These are phyloP conservation scores for Pseudodiploospora longispora DNA, from an alignment of 2,329 filamentous ascomycete genomes.

Conservation along the genomic window DNA sequence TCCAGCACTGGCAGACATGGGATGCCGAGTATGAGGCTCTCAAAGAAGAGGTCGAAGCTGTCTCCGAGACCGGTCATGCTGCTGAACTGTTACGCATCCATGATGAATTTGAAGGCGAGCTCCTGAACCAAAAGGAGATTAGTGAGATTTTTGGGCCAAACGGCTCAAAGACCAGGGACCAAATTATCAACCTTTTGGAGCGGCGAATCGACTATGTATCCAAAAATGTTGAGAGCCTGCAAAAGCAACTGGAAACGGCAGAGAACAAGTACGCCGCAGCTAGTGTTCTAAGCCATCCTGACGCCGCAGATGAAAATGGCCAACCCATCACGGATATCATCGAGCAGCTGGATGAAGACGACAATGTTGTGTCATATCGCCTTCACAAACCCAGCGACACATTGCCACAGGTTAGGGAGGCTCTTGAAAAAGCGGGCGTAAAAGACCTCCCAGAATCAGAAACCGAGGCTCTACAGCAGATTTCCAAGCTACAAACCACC, in stretches of 20 bases:
- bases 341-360: conserved; percentile 86
- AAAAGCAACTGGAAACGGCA: conserved; percentile 61
- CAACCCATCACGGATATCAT: conserved; percentile 83
- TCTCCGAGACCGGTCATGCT: conserved; percentile 34
- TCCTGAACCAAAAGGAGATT: conserved; percentile 52
- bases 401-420: conserved; percentile 60
- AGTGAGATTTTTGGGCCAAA: conserved; percentile 35
- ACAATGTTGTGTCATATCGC: conserved; percentile 66
- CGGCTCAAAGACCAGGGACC: conserved; percentile 19
- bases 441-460: conserved; percentile 30
- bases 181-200: conserved; percentile 53
- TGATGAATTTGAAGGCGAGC: conserved; percentile 50
- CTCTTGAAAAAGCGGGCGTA: conserved; percentile 69
- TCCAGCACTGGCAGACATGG: conserved; percentile 85
- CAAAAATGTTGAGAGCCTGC: conserved; percentile 67
- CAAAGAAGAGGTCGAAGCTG: conserved; percentile 66
- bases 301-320: conserved; percentile 57
- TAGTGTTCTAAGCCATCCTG: conserved; percentile 50
- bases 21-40: conserved; percentile 87
- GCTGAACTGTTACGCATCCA: conserved; percentile 51
- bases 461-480: background rate
- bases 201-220: conserved; percentile 84
- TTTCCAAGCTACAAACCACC: background rate
- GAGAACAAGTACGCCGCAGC: conserved; percentile 63
- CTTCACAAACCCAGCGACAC: conserved; percentile 60